These are phyloP conservation scores for Quillaja saponaria DNA, from an alignment of 306 rosid genomes.

Conservation along the genomic window DNA sequence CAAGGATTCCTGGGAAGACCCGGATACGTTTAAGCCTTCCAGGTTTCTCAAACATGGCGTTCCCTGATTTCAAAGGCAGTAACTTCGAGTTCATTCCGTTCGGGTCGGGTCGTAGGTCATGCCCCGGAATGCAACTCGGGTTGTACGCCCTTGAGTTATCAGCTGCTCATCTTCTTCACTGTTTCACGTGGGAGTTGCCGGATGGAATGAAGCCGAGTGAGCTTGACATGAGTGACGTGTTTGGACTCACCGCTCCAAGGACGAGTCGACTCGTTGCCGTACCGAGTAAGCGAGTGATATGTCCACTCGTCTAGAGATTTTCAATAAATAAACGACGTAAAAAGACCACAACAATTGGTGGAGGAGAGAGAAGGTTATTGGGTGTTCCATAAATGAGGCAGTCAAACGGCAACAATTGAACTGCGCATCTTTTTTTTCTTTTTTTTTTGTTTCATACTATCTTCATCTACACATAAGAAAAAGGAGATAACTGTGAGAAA, in stretches of 20 bases:
- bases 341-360: background rate
- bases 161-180: conserved; percentile 50
- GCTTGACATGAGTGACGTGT: conserved; percentile 56
- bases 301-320: conserved; percentile 10
- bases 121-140: conserved; percentile 60
- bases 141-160: conserved; percentile 51
- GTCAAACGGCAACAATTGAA: background rate
- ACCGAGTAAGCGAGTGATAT: conserved; percentile 40
- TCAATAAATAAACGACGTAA: no score
- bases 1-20: conserved; percentile 41
- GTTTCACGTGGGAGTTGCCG: conserved; percentile 55
- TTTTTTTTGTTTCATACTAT: background rate
- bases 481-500: background rate
- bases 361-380: background rate
- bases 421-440: background rate
- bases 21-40: conserved; percentile 45
- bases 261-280: conserved; percentile 52
- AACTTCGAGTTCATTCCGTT: conserved; percentile 56
- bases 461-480: conserved; percentile 4
- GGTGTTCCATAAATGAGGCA: background rate
- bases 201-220: conserved; percentile 44
- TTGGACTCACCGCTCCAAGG: conserved; percentile 60
- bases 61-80: conserved; percentile 52
- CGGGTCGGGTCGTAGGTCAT: conserved; percentile 61
- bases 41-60: conserved; percentile 37